Percentiles rank a stretch among this genome's conserved stretches.
phyloP scores from a whole-genome alignment of 1,139 yeast genomes.

The Lodderomyces elongisporus region DNA sequence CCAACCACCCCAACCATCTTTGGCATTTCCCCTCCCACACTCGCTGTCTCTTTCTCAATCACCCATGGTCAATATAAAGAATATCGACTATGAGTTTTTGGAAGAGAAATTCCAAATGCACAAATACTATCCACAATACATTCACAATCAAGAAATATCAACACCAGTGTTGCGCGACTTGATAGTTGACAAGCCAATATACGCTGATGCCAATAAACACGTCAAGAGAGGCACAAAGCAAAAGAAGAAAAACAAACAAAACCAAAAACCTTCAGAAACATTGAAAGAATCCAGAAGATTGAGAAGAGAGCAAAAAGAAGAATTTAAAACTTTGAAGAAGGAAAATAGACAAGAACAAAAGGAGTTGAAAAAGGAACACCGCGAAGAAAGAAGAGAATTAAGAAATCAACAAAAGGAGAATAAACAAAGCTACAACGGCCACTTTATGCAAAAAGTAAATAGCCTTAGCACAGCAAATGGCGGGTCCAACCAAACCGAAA shows the following conservation, averaged over 20 bases:
- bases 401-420: background rate
- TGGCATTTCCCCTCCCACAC: too few species aligned
- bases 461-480: conserved; percentile 7
- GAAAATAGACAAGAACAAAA: conserved; percentile 12
- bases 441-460: conserved; percentile 7
- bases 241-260: conserved; percentile 7
- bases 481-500: conserved; percentile 4
- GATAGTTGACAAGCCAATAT: conserved; percentile 39
- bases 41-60: too few species aligned
- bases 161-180: conserved; percentile 36
- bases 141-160: conserved; percentile 35
- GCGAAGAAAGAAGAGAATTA: background rate
- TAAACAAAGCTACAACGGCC: conserved; percentile 8
- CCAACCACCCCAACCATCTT: too few species aligned
- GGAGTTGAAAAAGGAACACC: conserved; percentile 9
- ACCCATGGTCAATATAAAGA: conserved; percentile 12
- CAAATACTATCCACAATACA: conserved; percentile 38
- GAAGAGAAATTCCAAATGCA: conserved; percentile 31
- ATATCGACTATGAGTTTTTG: conserved; percentile 33
- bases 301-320: conserved; percentile 13
- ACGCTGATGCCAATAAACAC: conserved; percentile 36
- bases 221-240: conserved; percentile 14
- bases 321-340: conserved; percentile 10
- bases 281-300: conserved; percentile 11
- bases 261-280: conserved; percentile 4